Percentiles rank a stretch among this genome's conserved stretches.
Conservation (phyloP, 129 eudicot genomes). For the carrot (Daucus carota) region DH1_v3.0 NC_030385.2:13631001-13631500, state of each 20-base stretch:
- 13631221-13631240: conserved; percentile 32
- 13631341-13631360: conserved; percentile 53
- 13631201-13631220: conserved; percentile 24
- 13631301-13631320: conserved; percentile 30
- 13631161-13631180: conserved; percentile 29
- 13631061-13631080: conserved; percentile 32
- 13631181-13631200: conserved; percentile 37
- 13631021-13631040: conserved; percentile 27
- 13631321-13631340: conserved; percentile 14
- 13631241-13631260: conserved; percentile 35
- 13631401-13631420: conserved; percentile 10
- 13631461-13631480: conserved; percentile 25
- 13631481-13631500: conserved; percentile 35
- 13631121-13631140: conserved; percentile 50
- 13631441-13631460: conserved; percentile 46
- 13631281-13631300: conserved; percentile 28
- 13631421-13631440: conserved; percentile 30
- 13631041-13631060: conserved; percentile 31
- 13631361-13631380: conserved; percentile 35
- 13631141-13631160: not conserved
- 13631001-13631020: conserved; percentile 20
- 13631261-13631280: conserved; percentile 43
- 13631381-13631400: conserved; percentile 22
- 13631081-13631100: conserved; percentile 26
- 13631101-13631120: conserved; percentile 42